Conservation (phyloP, 768 basidiomycete species). For the Thelephora ganbajun region DNA sequence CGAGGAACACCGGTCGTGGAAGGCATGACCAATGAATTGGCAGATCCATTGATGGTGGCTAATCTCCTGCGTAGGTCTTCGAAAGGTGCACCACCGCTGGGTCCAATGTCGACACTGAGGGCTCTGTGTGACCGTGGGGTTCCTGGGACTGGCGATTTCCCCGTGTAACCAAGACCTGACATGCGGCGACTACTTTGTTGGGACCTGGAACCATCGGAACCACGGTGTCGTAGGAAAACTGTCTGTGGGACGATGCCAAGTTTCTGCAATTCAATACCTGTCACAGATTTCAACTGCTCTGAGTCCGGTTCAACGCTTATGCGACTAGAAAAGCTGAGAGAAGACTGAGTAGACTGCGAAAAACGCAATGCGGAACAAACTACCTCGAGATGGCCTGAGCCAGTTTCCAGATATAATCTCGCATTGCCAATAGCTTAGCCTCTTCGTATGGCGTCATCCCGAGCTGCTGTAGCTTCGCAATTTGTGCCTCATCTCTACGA, state of each 20-base stretch:
- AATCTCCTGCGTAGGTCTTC: slow-evolving; percentile 69
- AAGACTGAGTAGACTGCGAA: neutral
- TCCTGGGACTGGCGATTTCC: slow-evolving; percentile 31
- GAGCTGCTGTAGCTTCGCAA: slow-evolving; percentile 69
- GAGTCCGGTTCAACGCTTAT: slow-evolving; percentile 47
- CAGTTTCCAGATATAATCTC: slow-evolving; percentile 78
- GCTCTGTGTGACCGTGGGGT: slow-evolving; percentile 35
- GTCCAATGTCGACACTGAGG: slow-evolving; percentile 31
- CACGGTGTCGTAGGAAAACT: slow-evolving; percentile 63
- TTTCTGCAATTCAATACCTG: slow-evolving; percentile 70
- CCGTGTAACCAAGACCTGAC: slow-evolving; percentile 14
- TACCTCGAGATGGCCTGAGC: slow-evolving; percentile 71
- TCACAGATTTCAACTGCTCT: slow-evolving; percentile 47
- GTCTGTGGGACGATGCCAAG: slow-evolving; percentile 86
- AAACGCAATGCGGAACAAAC: neutral
- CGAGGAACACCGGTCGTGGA: slow-evolving; percentile 31
- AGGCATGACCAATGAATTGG: slow-evolving; percentile 41
- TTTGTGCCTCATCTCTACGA: slow-evolving; percentile 60
- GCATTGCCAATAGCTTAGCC: slow-evolving; percentile 73
- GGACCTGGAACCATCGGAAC: slow-evolving; percentile 24
- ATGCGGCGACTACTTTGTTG: slow-evolving; percentile 10
- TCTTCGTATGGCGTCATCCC: slow-evolving; percentile 80
- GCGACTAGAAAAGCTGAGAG: slow-evolving; percentile 50
- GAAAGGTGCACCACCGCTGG: slow-evolving; percentile 41
- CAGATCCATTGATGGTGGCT: slow-evolving; percentile 62